Evolutionary conservation across 805 yeast genomes (phyloP), one percentile per base, ranked within the genome.

Genomic region (Ogataea neopini): DNA sequence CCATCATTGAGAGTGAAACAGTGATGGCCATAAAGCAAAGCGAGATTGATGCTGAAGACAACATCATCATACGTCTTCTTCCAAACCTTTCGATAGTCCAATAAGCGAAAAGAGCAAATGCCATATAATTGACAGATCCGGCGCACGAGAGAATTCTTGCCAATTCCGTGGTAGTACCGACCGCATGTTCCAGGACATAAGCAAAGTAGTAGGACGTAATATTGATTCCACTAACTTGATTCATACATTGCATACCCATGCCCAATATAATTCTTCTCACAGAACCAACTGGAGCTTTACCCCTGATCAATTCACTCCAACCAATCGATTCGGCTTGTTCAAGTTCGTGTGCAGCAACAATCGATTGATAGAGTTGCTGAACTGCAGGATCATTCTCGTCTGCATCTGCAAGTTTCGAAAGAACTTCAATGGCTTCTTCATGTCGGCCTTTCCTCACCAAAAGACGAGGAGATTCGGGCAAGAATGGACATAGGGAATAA

Each of bases 391-490:
- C 67, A 45, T 70, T 63, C 39, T 40, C 68, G 2, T 11, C 26
- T 25, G 42, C 33, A 15, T 38, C 47, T 13, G 45, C 48, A 71
- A 58, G 76, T 75, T 53, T 59, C 60, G 62, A 51, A 52, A 79
- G 66, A 38, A 77, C 56, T 1, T 51, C 56, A 48, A 69, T 61
- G 11, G 81, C 83, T 51, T 76, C 63, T 4, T 71, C 77, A 29
- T 61, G 45, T 42, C 68, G 62, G 10, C 75, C 77, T 49, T 66
- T 68, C 23, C 70, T 60, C 32, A 58, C 42, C 17, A 71, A 55
- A 66, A 73, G 69, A 55, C 77, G 62, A 17, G 77, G 77, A 7
- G 75, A 70, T 54, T 73, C 77, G 1, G 78, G 77, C 47, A 57
- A 52, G 22, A 48, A 47, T n/a, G 52, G 52, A 41, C 47, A 40